Evolutionary conservation across 1,139 yeast species (phyloP).

Genomic region (Kodamaea ohmeri): DNA sequence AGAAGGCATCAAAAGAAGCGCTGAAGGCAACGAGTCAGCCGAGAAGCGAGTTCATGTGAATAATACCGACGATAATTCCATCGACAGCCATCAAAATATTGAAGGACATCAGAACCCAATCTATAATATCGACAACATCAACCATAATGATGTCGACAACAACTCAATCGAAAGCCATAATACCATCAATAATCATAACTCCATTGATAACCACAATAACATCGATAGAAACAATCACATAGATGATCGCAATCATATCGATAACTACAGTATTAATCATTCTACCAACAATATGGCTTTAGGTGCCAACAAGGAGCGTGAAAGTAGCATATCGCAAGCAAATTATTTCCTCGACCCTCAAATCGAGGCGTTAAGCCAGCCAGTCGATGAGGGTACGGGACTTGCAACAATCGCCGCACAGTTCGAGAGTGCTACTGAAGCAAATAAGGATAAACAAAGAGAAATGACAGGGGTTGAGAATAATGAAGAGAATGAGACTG

Average conservation of each 20-base stretch:
- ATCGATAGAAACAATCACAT: too few species aligned
- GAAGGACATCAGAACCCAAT: too few species aligned
- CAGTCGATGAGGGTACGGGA: constrained; percentile 18
- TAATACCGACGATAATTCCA: too few species aligned
- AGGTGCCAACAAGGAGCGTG: too few species aligned
- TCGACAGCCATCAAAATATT: neutral
- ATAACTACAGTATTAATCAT: neutral
- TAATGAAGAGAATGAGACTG: constrained; percentile 11
- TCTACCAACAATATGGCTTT: too few species aligned
- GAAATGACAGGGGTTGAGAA: constrained; percentile 3
- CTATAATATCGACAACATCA: too few species aligned
- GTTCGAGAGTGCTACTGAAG: constrained; percentile 23
- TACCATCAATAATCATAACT: too few species aligned
- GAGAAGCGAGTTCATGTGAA: constrained; percentile 7
- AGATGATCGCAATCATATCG: too few species aligned
- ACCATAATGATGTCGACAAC: too few species aligned
- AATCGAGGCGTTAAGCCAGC: neutral
- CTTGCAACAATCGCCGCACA: constrained; percentile 13
- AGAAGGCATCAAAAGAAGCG: constrained; percentile 3
- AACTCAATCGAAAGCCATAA: too few species aligned
- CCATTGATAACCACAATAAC: too few species aligned
- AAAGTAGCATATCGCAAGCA: too few species aligned
- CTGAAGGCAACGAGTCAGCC: constrained; percentile 10
- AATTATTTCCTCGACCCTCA: constrained; percentile 1
- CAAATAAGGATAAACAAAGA: constrained; percentile 13